Percentiles rank a stretch among this genome's conserved stretches.
Evolutionary conservation across 306 rosid species (phyloP).

Genomic region (Cicer cuneatum): DNA sequence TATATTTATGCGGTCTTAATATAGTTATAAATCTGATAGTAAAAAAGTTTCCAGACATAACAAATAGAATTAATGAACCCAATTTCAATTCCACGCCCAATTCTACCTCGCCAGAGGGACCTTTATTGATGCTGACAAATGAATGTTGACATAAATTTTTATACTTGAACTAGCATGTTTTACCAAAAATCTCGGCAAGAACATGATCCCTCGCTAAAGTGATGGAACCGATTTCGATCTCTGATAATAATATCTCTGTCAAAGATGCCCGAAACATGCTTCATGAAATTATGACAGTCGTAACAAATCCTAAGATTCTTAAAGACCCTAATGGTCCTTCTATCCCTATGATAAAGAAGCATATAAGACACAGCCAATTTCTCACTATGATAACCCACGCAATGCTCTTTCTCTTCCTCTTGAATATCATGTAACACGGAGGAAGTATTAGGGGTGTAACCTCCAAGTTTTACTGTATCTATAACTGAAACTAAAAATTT

Average conservation of each 20-base stretch:
- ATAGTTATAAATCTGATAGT: not conserved
- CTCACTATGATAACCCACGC: constrained; percentile 65
- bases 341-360: constrained; percentile 59
- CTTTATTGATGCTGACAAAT: constrained; percentile 12
- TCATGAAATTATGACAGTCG: constrained; percentile 74
- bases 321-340: constrained; percentile 58
- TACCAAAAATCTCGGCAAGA: constrained; percentile 70
- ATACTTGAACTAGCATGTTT: constrained; percentile 28
- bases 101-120: not conserved
- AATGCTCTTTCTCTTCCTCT: constrained; percentile 68
- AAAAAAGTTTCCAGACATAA: not conserved
- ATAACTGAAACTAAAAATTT: constrained; percentile 51
- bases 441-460: constrained; percentile 53
- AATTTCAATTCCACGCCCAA: not conserved
- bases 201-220: constrained; percentile 60
- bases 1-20: not conserved
- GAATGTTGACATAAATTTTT: constrained; percentile 24
- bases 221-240: constrained; percentile 66
- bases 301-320: constrained; percentile 66
- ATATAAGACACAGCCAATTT: constrained; percentile 67
- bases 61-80: not conserved
- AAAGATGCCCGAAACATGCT: constrained; percentile 56
- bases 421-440: constrained; percentile 62
- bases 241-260: constrained; percentile 52
- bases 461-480: constrained; percentile 49